phyloP scores from a whole-genome alignment of 2,329 filamentous ascomycete genomes.

The Rutstroemia sp. region DNA sequence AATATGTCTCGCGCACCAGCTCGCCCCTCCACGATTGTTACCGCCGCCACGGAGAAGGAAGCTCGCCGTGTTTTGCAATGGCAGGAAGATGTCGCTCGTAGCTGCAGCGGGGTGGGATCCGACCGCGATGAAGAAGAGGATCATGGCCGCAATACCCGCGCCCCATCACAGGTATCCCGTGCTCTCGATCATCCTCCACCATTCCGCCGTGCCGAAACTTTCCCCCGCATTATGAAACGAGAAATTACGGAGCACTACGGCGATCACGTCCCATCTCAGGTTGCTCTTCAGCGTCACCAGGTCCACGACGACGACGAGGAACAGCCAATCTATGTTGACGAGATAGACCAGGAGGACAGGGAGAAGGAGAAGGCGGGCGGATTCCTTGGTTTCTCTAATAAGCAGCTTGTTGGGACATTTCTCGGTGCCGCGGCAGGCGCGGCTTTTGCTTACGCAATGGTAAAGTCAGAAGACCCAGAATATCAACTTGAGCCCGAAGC shows the following conservation, averaged over 20 bases:
- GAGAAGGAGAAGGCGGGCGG: slow-evolving; percentile 2
- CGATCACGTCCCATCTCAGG: background rate
- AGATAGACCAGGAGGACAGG: slow-evolving; percentile 10
- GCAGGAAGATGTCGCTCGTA: slow-evolving; percentile 33
- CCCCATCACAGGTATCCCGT: slow-evolving; percentile 6
- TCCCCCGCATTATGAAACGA: slow-evolving; percentile 3
- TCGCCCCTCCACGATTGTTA: slow-evolving; percentile 18
- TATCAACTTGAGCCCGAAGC: slow-evolving; percentile 1
- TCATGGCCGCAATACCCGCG: background rate
- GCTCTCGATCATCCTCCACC: background rate
- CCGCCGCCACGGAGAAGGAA: slow-evolving; percentile 24
- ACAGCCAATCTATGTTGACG: slow-evolving; percentile 8
- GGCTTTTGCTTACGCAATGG: slow-evolving; percentile 68
- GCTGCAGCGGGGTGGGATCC: background rate
- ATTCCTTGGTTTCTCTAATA: slow-evolving; percentile 41
- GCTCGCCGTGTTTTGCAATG: slow-evolving; percentile 36
- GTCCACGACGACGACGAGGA: background rate
- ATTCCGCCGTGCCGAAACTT: slow-evolving; percentile 10
- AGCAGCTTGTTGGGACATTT: slow-evolving; percentile 65
- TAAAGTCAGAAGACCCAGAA: slow-evolving; percentile 44
- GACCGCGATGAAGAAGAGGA: background rate
- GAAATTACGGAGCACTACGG: background rate
- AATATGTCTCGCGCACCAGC: background rate
- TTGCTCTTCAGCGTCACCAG: background rate
- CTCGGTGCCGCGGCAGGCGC: slow-evolving; percentile 74